Evolutionary conservation across 805 yeast genomes (phyloP).

Genomic region (Starmerella gropengiesseri): DNA sequence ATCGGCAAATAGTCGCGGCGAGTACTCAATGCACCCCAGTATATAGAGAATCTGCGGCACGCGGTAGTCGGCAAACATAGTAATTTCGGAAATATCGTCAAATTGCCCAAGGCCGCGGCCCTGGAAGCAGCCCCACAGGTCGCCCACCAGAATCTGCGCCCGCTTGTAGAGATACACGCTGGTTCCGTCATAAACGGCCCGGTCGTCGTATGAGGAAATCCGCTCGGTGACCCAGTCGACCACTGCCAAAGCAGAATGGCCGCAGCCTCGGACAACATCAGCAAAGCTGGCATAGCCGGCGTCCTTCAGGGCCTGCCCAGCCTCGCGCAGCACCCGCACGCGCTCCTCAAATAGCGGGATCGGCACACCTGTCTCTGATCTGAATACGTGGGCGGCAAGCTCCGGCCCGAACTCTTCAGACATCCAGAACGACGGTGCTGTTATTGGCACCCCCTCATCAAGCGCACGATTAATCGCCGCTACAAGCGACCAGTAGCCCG

Average conservation of each 20-base stretch:
- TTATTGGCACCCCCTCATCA: constrained; percentile 32
- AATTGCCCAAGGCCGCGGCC: constrained; percentile 32
- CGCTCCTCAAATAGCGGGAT: constrained; percentile 33
- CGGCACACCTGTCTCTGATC: constrained; percentile 27
- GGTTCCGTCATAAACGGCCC: constrained; percentile 25
- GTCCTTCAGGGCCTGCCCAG: constrained; percentile 27
- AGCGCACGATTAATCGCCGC: constrained; percentile 37
- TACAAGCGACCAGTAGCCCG: constrained; percentile 38
- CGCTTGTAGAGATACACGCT: constrained; percentile 31
- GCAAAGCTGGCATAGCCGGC: constrained; percentile 20
- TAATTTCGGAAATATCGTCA: constrained; percentile 32
- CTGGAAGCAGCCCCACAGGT: constrained; percentile 37
- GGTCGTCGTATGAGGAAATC: constrained; percentile 32
- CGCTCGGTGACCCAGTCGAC: constrained; percentile 26
- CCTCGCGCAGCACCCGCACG: constrained; percentile 29
- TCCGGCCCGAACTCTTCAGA: constrained; percentile 24
- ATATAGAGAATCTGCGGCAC: constrained; percentile 36
- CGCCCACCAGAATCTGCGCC: constrained; percentile 36
- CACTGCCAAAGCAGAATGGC: constrained; percentile 29
- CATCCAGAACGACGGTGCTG: constrained; percentile 31
- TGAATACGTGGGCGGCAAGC: constrained; percentile 26
- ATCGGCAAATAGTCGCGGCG: constrained; percentile 22
- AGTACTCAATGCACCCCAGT: constrained; percentile 32
- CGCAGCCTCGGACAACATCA: constrained; percentile 24
- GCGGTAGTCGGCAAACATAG: constrained; percentile 40